Conservation (phyloP, 768 basidiomycete genomes). For the Phanerochaete carnosa region DNA sequence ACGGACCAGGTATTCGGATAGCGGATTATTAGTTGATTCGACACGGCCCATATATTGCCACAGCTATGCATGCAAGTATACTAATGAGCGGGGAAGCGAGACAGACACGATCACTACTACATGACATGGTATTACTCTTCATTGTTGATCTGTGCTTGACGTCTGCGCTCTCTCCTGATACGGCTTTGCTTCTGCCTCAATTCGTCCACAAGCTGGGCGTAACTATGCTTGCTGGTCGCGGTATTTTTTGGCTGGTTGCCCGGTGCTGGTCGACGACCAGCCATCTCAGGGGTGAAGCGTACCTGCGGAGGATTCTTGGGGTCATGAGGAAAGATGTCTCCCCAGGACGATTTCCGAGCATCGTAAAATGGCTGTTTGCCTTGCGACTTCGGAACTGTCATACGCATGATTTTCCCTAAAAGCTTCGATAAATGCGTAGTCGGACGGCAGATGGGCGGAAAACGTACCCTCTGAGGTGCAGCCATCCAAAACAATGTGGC, state of each 20-base stretch:
- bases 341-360: slow-evolving; percentile 91
- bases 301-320: slow-evolving; percentile 77
- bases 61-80: not conserved
- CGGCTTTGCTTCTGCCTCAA: slow-evolving; percentile 33
- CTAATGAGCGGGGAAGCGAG: not conserved
- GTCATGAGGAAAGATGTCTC: slow-evolving; percentile 90
- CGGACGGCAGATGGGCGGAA: not conserved
- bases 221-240: slow-evolving; percentile 32
- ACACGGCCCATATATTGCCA: not conserved
- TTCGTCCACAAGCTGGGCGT: slow-evolving; percentile 34
- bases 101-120: not conserved
- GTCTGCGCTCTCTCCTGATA: not conserved
- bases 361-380: slow-evolving; percentile 96
- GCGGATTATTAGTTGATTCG: slow-evolving; percentile 54
- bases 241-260: slow-evolving; percentile 7
- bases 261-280: not conserved
- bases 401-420: slow-evolving; percentile 84
- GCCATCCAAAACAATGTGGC: slow-evolving; percentile 88
- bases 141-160: slow-evolving; percentile 21
- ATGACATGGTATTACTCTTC: not conserved
- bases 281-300: slow-evolving; percentile 41
- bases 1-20: slow-evolving; percentile 88
- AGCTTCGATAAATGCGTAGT: not conserved
- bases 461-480: slow-evolving; percentile 76
- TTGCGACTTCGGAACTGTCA: slow-evolving; percentile 90